Base-by-base conservation (phyloP, 2,329 filamentous ascomycete genomes). In the Fusarium xylarioides region DNA sequence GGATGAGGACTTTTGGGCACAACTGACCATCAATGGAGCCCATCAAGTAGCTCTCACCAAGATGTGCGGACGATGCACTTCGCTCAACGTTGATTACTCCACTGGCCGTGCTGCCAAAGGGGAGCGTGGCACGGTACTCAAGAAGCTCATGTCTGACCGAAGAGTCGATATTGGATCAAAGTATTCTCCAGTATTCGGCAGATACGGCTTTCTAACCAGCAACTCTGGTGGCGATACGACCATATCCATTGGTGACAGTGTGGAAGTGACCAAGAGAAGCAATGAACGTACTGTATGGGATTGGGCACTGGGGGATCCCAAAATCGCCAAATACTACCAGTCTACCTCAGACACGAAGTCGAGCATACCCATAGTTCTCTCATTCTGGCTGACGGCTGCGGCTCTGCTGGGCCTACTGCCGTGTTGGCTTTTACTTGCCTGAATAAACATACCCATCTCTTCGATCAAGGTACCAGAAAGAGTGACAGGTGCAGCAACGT, bases 1-100 rank as follows among this genome's bases (percentile, higher is more conserved):
- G 79, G 91, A 91, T 18, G 92, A 95, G 79, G 92, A 95, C 78
- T 93, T 88, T 77, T 95, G 92, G 92, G 88, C 83, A 6, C 89
- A 91, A 76, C 80, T 94, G 38, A 80, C 80, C 21, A 79, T 92
- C 43, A 70, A 77, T 56, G 69, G 71, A 38, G 35, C 63, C 23
- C 77, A 79, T 10, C 82, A 81, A 44, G 82, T 94, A 11, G 78
- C 87, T 10, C 82, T 94, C 35, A 94, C 91, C 38, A 89, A 89
- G 57, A 93, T 94, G 79, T 95, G 92, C 78, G 87, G 85, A 38
- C 85, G 92, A 43, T 95, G 92, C 80, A 82, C 85, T 35, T 92
- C 90, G 68, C 83, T 94, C 69, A 94, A 93, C 80, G 88, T 95
- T 65, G 91, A 94, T 82, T 93, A 92, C 78, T 78, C 82, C 28